Percentiles rank a stretch among this genome's conserved stretches.
phyloP scores from a whole-genome alignment of 1,284 basidiomycete species.

The Caloboletus inedulis region DNA sequence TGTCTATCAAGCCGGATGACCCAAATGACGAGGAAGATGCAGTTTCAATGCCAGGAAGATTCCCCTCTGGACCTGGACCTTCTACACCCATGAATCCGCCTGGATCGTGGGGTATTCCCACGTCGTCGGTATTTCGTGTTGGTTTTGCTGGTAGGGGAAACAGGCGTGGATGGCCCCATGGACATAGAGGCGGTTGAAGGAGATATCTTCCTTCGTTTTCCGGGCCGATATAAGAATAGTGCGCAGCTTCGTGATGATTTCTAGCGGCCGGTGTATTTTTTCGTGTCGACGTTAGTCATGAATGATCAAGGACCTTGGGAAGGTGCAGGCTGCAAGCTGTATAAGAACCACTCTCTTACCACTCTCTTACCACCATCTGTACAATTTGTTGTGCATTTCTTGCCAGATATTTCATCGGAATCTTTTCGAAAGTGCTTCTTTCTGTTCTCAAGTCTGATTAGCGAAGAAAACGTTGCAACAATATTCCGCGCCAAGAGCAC shows the following conservation, averaged over 20 bases:
- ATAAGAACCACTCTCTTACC: neutral
- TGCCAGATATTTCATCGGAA: neutral
- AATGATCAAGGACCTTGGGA: conserved; percentile 9
- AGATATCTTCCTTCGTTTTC: neutral
- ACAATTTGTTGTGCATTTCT: neutral
- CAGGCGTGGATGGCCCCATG: conserved; percentile 6
- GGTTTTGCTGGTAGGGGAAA: conserved; percentile 34
- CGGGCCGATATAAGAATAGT: conserved; percentile 11
- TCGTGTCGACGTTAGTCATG: conserved; percentile 18
- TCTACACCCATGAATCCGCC: conserved; percentile 9
- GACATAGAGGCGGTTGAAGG: conserved; percentile 17
- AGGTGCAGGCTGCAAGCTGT: conserved; percentile 4
- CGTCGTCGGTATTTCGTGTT: conserved; percentile 25
- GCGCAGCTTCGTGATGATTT: neutral
- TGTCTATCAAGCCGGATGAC: conserved; percentile 16
- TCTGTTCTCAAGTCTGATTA: neutral
- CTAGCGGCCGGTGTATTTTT: conserved; percentile 2
- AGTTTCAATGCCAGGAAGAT: conserved; percentile 26
- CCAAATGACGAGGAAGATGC: conserved; percentile 14
- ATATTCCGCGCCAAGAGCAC: neutral
- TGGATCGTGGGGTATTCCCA: conserved; percentile 6
- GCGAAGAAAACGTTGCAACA: neutral
- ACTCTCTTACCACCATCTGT: neutral
- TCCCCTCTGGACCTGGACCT: conserved; percentile 19
- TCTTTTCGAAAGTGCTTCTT: neutral